Evolutionary conservation across 352 stramenopile genomes (phyloP).

Genomic region (Phytophthora boehmeriae): DNA sequence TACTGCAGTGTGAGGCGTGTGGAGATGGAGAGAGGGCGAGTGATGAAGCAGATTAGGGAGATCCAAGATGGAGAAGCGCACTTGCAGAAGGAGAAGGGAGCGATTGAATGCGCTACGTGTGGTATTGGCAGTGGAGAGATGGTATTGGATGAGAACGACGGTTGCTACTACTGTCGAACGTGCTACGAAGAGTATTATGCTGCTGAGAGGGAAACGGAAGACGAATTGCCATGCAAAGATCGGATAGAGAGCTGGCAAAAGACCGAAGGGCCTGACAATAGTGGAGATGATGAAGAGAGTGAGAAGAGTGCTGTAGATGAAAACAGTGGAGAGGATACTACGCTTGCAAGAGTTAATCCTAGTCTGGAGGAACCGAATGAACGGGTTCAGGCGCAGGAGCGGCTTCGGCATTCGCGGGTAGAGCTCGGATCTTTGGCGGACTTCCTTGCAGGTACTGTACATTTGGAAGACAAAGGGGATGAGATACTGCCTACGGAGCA

Average conservation of each 20-base stretch:
- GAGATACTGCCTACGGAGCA: conserved; percentile 2
- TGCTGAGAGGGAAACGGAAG: conserved; percentile 3
- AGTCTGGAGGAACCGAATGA: neutral
- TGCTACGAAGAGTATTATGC: conserved; percentile 81
- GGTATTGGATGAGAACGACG: conserved; percentile 66
- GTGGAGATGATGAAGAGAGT: neutral
- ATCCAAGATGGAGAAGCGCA: conserved; percentile 7
- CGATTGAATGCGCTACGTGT: conserved; percentile 60
- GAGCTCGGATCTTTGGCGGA: conserved; percentile 40
- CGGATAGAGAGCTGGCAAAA: neutral
- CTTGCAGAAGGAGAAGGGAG: neutral
- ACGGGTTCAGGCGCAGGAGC: conserved; percentile 5
- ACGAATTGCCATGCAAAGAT: neutral
- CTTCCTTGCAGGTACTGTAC: conserved; percentile 21
- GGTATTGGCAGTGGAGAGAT: conserved; percentile 25
- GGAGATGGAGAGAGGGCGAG: conserved; percentile 16
- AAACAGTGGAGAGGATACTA: neutral
- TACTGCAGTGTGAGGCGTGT: conserved; percentile 34
- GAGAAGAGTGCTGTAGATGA: conserved; percentile 2
- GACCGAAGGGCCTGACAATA: neutral
- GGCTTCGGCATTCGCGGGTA: conserved; percentile 29
- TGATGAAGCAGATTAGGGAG: conserved; percentile 19
- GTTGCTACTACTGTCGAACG: conserved; percentile 63
- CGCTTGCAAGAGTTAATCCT: neutral
- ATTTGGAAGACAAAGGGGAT: conserved; percentile 6